A percentile compares a stretch with the other conserved stretches of the same genome.
These are phyloP conservation scores for Neopestalotiopsis sp. DNA, from an alignment of 2,329 filamentous ascomycete genomes.

Conservation along the genomic window DNA sequence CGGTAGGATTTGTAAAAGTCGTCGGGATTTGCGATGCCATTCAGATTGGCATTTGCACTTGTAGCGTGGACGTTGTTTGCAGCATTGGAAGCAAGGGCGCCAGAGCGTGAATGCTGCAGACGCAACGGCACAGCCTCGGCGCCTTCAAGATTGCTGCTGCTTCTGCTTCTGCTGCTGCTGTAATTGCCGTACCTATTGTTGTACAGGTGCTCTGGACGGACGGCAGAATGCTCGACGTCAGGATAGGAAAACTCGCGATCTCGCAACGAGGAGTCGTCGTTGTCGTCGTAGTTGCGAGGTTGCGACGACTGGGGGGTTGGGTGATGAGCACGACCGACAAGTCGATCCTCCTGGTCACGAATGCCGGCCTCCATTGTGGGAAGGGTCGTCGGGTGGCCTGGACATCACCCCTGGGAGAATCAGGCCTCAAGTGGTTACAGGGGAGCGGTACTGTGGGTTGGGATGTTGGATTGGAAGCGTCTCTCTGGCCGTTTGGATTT, in stretches of 20 bases:
- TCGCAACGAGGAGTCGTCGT: constrained; percentile 25
- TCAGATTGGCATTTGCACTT: constrained; percentile 44
- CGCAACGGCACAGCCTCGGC: constrained; percentile 24
- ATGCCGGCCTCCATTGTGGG: constrained; percentile 54
- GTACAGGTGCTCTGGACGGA: not conserved
- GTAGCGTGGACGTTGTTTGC: constrained; percentile 43
- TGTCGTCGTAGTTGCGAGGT: constrained; percentile 32
- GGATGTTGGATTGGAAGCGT: constrained; percentile 4
- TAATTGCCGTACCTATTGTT: not conserved
- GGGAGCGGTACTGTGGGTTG: not conserved
- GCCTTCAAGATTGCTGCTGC: constrained; percentile 27
- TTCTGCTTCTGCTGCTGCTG: constrained; percentile 28
- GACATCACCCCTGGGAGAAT: constrained; percentile 42
- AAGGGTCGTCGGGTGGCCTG: constrained; percentile 27
- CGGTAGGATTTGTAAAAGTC: constrained; percentile 61
- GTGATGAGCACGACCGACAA: constrained; percentile 39
- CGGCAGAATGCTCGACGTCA: constrained; percentile 12
- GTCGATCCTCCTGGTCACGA: constrained; percentile 49
- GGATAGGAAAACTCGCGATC: constrained; percentile 27
- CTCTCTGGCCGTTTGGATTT: constrained; percentile 13
- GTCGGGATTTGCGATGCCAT: constrained; percentile 55
- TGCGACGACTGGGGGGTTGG: constrained; percentile 35
- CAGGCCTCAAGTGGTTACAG: constrained; percentile 23
- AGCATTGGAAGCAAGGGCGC: constrained; percentile 41
- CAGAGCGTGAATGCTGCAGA: constrained; percentile 6